Evolutionary conservation across 345 rosid genomes (phyloP).

Genomic region (Arabidopsis thaliana): DNA sequence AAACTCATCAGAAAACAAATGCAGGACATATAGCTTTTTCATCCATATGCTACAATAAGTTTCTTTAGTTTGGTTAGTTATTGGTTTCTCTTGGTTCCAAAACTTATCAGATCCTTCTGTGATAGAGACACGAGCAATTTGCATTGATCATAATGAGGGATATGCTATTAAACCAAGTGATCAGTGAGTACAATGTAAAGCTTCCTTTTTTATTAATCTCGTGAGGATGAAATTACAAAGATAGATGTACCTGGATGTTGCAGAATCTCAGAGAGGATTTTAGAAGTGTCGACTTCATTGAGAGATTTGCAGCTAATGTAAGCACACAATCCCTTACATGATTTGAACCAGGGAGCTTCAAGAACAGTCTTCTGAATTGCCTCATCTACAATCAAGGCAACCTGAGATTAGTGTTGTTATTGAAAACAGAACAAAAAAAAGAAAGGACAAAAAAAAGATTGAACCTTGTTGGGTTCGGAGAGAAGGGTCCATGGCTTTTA

Average conservation of each 20-base stretch:
- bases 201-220: conserved; percentile 9
- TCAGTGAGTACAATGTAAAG: conserved; percentile 1
- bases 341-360: conserved; percentile 88
- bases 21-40: neutral
- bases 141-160: neutral
- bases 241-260: conserved; percentile 47
- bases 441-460: neutral
- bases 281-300: conserved; percentile 84
- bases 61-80: neutral
- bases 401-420: neutral
- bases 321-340: conserved; percentile 75
- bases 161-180: neutral
- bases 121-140: neutral
- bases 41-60: neutral
- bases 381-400: conserved; percentile 54
- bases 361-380: conserved; percentile 70
- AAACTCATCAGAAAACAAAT: neutral
- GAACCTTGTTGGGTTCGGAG: conserved; percentile 73
- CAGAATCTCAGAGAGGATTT: conserved; percentile 59
- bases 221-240: neutral
- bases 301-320: conserved; percentile 83
- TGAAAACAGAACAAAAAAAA: neutral
- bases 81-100: neutral
- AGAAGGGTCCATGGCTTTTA: conserved; percentile 80
- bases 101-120: neutral